Percentiles rank a stretch among this genome's conserved stretches.
phyloP scores from a whole-genome alignment of 768 basidiomycete genomes.

The Botryobasidium botryosum region DNA sequence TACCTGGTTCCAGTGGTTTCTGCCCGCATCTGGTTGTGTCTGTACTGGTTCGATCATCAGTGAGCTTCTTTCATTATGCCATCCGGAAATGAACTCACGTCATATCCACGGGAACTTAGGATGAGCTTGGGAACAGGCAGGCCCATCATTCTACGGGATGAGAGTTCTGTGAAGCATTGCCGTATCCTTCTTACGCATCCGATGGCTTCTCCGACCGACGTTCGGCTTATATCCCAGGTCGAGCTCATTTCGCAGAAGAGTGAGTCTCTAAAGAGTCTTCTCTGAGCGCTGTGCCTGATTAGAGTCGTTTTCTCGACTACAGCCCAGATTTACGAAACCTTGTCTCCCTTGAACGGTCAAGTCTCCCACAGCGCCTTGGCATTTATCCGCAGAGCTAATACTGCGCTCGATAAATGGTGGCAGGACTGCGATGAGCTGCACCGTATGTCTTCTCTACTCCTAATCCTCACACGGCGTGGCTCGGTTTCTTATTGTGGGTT shows the following conservation, averaged over 20 bases:
- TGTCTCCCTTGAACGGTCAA: conserved; percentile 71
- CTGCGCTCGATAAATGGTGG: conserved; percentile 86
- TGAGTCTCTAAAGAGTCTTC: conserved; percentile 29
- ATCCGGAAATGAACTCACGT: no score
- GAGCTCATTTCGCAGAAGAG: conserved; percentile 87
- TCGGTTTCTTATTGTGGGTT: conserved; percentile 2
- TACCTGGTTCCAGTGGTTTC: conserved; percentile 46
- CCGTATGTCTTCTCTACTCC: conserved; percentile 32
- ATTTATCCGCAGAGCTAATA: conserved; percentile 73
- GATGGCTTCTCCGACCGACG: conserved; percentile 80
- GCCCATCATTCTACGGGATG: conserved; percentile 78
- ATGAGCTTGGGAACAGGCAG: conserved; percentile 87
- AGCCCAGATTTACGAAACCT: conserved; percentile 90
- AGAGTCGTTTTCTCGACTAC: conserved; percentile 1
- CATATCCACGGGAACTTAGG: conserved; percentile 22
- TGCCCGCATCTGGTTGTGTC: conserved; percentile 83
- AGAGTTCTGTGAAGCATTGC: conserved; percentile 72
- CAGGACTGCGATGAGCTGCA: conserved; percentile 75
- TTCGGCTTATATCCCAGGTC: conserved; percentile 71
- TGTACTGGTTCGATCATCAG: conserved; percentile 97
- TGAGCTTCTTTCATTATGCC: conserved; percentile 22
- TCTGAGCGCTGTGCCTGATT: no score
- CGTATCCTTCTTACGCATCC: conserved; percentile 66
- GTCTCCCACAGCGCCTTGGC: conserved; percentile 71
- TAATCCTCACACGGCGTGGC: no score